Conservation (phyloP, 2,329 filamentous ascomycete species). For the Macrophomina pseudophaseolina region DNA sequence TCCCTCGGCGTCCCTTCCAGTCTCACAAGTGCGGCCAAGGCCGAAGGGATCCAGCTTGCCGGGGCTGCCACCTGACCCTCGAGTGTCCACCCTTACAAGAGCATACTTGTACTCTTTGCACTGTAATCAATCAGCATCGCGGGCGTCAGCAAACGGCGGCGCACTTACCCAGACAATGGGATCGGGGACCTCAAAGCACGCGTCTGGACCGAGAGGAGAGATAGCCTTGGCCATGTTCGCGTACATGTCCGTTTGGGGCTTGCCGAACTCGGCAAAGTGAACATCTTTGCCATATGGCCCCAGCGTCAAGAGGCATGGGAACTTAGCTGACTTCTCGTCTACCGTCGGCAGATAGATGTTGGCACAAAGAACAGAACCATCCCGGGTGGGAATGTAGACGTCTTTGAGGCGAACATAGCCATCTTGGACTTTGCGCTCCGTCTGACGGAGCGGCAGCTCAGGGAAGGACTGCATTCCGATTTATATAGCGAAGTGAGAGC, state of each 20-base stretch:
- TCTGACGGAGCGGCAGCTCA: not conserved
- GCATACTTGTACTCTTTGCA: not conserved
- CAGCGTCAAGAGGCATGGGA: not conserved
- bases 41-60: not conserved
- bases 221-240: not conserved
- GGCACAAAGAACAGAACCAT: not conserved
- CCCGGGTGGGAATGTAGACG: not conserved
- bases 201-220: not conserved
- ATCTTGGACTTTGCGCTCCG: not conserved
- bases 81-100: not conserved
- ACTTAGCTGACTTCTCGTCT: not conserved
- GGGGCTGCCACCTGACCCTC: not conserved
- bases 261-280: not conserved
- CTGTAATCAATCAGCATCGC: not conserved
- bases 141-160: not conserved
- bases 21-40: not conserved
- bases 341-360: not conserved
- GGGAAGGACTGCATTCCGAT: not conserved
- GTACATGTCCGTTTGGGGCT: not conserved
- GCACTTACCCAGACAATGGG: not conserved
- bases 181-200: not conserved
- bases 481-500: no score
- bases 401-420: not conserved
- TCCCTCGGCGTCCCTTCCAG: not conserved
- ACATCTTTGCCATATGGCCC: not conserved